phyloP scores from a whole-genome alignment of 2,329 filamentous ascomycete genomes.

The Hypomyces rosellus region DNA sequence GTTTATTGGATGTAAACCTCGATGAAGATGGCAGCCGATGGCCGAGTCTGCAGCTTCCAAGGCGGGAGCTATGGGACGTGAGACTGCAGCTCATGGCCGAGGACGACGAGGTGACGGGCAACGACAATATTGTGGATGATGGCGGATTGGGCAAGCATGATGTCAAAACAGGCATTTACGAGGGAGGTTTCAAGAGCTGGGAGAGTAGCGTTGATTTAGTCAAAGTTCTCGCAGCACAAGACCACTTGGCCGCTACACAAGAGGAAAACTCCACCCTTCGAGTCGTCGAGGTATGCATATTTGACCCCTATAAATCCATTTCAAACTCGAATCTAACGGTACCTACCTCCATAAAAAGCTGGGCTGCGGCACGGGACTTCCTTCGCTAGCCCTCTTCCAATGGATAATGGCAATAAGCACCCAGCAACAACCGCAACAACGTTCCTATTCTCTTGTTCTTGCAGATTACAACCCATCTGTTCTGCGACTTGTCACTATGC shows the following conservation, averaged over 20 bases:
- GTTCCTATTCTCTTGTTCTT: slow-evolving; percentile 53
- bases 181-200: slow-evolving; percentile 87
- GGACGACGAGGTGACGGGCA: slow-evolving; percentile 39
- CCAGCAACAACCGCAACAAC: slow-evolving; percentile 1
- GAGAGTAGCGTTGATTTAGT: slow-evolving; percentile 78
- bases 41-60: slow-evolving; percentile 51
- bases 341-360: slow-evolving; percentile 42
- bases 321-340: not conserved
- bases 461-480: slow-evolving; percentile 79
- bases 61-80: slow-evolving; percentile 76
- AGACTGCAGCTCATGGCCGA: slow-evolving; percentile 75
- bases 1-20: slow-evolving; percentile 50
- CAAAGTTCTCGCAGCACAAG: slow-evolving; percentile 51
- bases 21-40: slow-evolving; percentile 38
- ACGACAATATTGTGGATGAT: slow-evolving; percentile 28
- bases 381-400: slow-evolving; percentile 64
- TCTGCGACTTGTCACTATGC: slow-evolving; percentile 69
- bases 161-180: slow-evolving; percentile 75
- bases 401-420: slow-evolving; percentile 38
- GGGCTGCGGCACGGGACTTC: slow-evolving; percentile 72
- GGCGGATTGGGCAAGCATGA: slow-evolving; percentile 60
- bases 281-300: slow-evolving; percentile 47
- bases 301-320: not conserved
- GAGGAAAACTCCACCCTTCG: slow-evolving; percentile 30
- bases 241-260: slow-evolving; percentile 25